Percentiles rank a stretch among this genome's conserved stretches.
These are phyloP conservation scores for Haplosporangium sp. DNA, from an alignment of 371 early-diverging fungal species.

Conservation along the genomic window DNA sequence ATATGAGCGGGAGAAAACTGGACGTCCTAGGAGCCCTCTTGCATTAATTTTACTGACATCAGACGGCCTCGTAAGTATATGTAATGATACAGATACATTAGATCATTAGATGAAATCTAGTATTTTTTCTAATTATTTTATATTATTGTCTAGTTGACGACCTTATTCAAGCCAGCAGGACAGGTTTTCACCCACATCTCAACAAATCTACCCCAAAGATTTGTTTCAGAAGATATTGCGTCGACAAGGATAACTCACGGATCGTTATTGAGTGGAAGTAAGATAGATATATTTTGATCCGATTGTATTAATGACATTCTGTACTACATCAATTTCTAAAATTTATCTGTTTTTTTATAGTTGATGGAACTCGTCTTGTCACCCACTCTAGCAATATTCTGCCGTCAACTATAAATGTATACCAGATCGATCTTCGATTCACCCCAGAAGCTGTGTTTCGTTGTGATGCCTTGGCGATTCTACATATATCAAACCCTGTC, in stretches of 20 bases:
- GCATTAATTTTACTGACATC: conserved; percentile 37
- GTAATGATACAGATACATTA: neutral
- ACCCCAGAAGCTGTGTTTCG: conserved; percentile 37
- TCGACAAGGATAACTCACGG: conserved; percentile 53
- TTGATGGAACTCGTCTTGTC: conserved; percentile 38
- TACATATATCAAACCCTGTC: conserved; percentile 45
- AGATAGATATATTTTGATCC: neutral
- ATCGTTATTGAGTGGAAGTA: conserved; percentile 48
- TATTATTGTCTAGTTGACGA: conserved; percentile 20
- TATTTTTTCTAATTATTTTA: neutral
- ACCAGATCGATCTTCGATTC: conserved; percentile 47
- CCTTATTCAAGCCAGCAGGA: conserved; percentile 38
- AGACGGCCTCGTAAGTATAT: conserved; percentile 36
- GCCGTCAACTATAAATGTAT: conserved; percentile 37
- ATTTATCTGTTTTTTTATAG: conserved; percentile 9
- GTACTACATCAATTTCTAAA: neutral
- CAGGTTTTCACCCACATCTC: conserved; percentile 40
- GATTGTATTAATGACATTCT: neutral
- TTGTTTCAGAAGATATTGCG: conserved; percentile 24
- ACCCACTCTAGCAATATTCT: conserved; percentile 28
- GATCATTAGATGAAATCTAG: neutral
- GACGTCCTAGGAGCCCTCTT: conserved; percentile 32
- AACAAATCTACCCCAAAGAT: conserved; percentile 31
- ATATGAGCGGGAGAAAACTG: conserved; percentile 44
- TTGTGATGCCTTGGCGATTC: conserved; percentile 39